Evolutionary conservation across 306 rosid species (phyloP), one percentile per base, ranked within the genome.

Genomic region (Cotoneaster glaucophyllus): DNA sequence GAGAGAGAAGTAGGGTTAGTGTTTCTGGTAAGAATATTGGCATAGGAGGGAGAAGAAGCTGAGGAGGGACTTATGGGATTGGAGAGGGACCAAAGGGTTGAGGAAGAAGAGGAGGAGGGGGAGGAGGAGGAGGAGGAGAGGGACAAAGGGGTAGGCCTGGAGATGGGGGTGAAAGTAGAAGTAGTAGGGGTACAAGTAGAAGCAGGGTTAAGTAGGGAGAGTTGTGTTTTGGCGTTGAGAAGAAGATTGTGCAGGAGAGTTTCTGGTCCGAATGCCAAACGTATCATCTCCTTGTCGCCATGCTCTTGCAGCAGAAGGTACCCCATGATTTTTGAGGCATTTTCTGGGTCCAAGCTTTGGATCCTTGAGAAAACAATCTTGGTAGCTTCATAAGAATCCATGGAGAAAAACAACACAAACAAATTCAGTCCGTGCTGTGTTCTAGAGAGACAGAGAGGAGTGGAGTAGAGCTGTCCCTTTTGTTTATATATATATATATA

Each of bases 301-400:
- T 90, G 88, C 81, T 83, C 90, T 69, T 87, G 86, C 71, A 94
- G 87, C 41, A 94, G 82, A 53, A 94, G 88, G 63, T 64, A 88
- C 48, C 98, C 98, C 98, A 94, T 90, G 82, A 94, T 94, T 85
- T 90, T 94, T 0, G 96, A 85, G 9, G 98, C 97, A 79, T 87
- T 84, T 25, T 94, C 98, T 7, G 97, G 96, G 29, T 94, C 98
- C 63, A 91, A 64, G 68, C 59, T 80, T 64, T 90, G 93, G 75
- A 94, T 84, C 76, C 88, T 91, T 1, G 96, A 63, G 21, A 88
- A 87, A 6, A 94, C 94, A 52, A 86, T 78, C 79, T 78, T 85
- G 3, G 95, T 91, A 29, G 97, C 97, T 80, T 94, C 98, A 67
- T 72, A 87, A 34, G 96, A 82, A 88, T 87, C 96, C 97, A 91